Base-by-base conservation (phyloP, 805 yeast genomes). In the Zygotorulaspora florentina region DNA sequence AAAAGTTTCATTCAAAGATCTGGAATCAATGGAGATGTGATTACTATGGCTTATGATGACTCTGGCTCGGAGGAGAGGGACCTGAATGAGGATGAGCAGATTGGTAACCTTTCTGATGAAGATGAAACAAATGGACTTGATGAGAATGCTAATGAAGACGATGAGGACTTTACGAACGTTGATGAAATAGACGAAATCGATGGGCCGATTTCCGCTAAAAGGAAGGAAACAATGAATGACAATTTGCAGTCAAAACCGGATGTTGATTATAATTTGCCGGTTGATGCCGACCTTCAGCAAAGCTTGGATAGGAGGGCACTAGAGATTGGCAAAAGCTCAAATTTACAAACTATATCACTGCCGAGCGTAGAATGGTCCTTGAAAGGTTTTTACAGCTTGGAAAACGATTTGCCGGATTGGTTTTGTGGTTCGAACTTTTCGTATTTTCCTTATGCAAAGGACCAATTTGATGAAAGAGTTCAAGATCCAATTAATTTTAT, bases 381-480 rank as follows among this genome's bases (percentile, higher is more conserved):
- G 46, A 39, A 58, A 3, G 79, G 75, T 40, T 54, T 58, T 1
- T 64, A 68, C 10, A 46, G 57, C 1, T 58, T 77, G 13, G 47
- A 50, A 11, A 59, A 61, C 1, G 85, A 80, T 50, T 40, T 77
- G 12, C 67, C 70, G 8, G 72, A 73, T 30, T 76, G 81, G 81
- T 77, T 74, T 51, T 55, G 68, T 2, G 34, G 57, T 1, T 52
- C 61, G 3, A 74, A 70, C 44, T 62, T 54, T 37, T 30, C 33
- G 3, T 40, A 47, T 16, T 46, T 64, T 3, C 48, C 51, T 2
- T 51, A 40, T 20, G 34, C 51, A 1, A 48, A 51, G 27, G 26
- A 42, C 12, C 43, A 52, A 26, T 61, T 61, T 40, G 50, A 48
- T 8, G 47, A 53, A 18, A 43, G 29, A 4, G 45, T 40, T 1